These are phyloP conservation scores for Coemansia javaensis DNA, from an alignment of 192 early-diverging fungal species.

Conservation along the genomic window DNA sequence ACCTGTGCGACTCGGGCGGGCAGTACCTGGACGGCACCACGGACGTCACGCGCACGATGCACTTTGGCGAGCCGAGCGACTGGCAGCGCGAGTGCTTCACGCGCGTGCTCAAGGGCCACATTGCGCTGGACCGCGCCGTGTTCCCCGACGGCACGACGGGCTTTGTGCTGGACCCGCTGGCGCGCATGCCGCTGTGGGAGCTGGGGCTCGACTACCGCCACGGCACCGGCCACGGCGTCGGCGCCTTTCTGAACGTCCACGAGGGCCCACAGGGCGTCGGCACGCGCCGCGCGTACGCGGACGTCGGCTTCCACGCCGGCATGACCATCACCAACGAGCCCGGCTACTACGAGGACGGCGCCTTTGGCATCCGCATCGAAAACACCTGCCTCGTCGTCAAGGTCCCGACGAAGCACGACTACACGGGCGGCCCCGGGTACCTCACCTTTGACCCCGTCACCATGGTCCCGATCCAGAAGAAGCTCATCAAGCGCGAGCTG, in stretches of 20 bases:
- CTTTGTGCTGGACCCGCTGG: slow-evolving; percentile 85
- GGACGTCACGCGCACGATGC: slow-evolving; percentile 92
- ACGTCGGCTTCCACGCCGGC: slow-evolving; percentile 70
- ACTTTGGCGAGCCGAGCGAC: slow-evolving; percentile 79
- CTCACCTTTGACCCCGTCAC: slow-evolving; percentile 92
- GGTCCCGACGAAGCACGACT: slow-evolving; percentile 71
- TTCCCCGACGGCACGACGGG: slow-evolving; percentile 87
- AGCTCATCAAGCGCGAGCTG: slow-evolving; percentile 69
- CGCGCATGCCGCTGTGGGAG: slow-evolving; percentile 82
- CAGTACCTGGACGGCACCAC: slow-evolving; percentile 97
- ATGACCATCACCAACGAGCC: slow-evolving; percentile 99
- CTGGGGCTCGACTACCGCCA: slow-evolving; percentile 94
- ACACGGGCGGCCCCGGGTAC: slow-evolving; percentile 70
- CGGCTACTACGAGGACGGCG: slow-evolving; percentile 95
- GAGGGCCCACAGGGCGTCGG: slow-evolving; percentile 95
- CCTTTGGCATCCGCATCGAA: slow-evolving; percentile 97
- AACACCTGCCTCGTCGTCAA: slow-evolving; percentile 82
- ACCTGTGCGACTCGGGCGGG: slow-evolving; percentile 94
- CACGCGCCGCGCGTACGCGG: slow-evolving; percentile 67
- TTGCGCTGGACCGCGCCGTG: slow-evolving; percentile 80
- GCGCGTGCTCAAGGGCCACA: slow-evolving; percentile 97
- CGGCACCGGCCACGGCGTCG: slow-evolving; percentile 98
- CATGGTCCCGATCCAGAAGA: slow-evolving; percentile 80
- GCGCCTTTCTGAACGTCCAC: slow-evolving; percentile 90
- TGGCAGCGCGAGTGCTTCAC: slow-evolving; percentile 92